Conservation (phyloP, 2,329 filamentous ascomycete genomes). For the Claviceps purpurea region DNA sequence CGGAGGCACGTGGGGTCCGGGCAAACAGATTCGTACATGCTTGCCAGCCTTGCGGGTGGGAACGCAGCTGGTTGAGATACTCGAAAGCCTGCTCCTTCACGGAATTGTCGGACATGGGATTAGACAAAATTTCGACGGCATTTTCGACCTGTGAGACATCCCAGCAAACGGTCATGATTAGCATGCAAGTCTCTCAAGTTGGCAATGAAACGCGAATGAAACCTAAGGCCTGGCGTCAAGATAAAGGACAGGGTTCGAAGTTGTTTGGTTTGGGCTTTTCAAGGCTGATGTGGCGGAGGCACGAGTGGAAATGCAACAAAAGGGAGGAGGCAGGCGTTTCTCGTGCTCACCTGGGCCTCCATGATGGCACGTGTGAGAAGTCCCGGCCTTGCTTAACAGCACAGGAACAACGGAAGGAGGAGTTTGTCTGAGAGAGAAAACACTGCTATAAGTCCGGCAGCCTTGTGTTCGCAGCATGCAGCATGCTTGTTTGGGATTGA, state of each 20-base stretch:
- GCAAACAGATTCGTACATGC: slow-evolving; percentile 78
- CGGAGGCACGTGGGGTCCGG: slow-evolving; percentile 58
- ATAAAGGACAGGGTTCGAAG: no score
- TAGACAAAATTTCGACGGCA: slow-evolving; percentile 88
- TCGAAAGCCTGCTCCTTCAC: slow-evolving; percentile 75
- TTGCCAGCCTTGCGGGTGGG: slow-evolving; percentile 80
- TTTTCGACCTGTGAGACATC: slow-evolving; percentile 60
- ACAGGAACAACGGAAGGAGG: slow-evolving; percentile 5
- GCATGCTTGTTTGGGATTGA: slow-evolving; percentile 24
- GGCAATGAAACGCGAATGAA: background rate
- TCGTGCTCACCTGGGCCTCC: slow-evolving; percentile 33
- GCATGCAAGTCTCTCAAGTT: background rate
- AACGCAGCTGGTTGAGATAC: slow-evolving; percentile 64
- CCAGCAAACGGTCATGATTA: slow-evolving; percentile 1
- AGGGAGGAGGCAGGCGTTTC: background rate
- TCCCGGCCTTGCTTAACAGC: slow-evolving; percentile 4
- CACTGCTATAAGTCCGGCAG: slow-evolving; percentile 32
- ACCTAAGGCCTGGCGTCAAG: background rate
- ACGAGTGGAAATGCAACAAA: background rate
- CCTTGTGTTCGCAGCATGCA: slow-evolving; percentile 27
- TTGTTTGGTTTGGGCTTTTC: background rate
- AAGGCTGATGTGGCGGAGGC: no score
- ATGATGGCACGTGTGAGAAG: slow-evolving; percentile 18
- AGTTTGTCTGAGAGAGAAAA: slow-evolving; percentile 11
- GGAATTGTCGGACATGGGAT: slow-evolving; percentile 59